phyloP scores from a whole-genome alignment of 1,139 yeast species.

The Pichia sp. region DNA sequence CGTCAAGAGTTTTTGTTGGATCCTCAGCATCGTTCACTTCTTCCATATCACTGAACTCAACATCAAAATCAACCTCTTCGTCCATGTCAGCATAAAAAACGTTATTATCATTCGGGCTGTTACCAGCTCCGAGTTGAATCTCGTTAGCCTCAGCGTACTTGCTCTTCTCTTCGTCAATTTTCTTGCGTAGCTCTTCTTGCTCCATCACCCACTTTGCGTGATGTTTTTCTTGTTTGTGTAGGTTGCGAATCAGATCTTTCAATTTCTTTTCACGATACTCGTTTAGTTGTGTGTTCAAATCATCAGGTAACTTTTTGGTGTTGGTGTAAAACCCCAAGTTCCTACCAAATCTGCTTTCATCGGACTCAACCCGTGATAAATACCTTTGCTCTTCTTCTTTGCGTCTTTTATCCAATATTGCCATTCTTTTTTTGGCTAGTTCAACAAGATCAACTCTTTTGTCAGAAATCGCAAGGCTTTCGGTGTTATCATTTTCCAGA shows the following conservation, averaged over 20 bases:
- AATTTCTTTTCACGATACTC: conserved; percentile 37
- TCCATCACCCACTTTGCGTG: conserved; percentile 30
- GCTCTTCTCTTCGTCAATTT: conserved; percentile 25
- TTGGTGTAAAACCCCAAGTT: conserved; percentile 46
- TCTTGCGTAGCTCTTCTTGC: conserved; percentile 32
- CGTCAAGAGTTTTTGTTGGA: not conserved
- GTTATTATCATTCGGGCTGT: conserved; percentile 19
- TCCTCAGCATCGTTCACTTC: conserved; percentile 8
- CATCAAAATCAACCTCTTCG: conserved; percentile 23
- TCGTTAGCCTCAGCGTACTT: conserved; percentile 21
- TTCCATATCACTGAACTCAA: conserved; percentile 25
- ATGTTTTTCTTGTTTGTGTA: conserved; percentile 37
- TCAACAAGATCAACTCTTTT: conserved; percentile 48
- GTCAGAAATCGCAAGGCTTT: not conserved
- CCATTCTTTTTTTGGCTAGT: conserved; percentile 48
- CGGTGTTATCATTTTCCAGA: not conserved
- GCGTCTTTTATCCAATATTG: conserved; percentile 34
- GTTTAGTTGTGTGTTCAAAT: conserved; percentile 29
- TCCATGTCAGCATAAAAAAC: conserved; percentile 11
- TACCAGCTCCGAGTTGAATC: conserved; percentile 25
- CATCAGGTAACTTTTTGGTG: conserved; percentile 28
- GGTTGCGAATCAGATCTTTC: conserved; percentile 36
- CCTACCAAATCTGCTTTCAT: conserved; percentile 36
- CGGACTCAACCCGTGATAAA: conserved; percentile 29
- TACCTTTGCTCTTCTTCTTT: conserved; percentile 29